phyloP scores from a whole-genome alignment of 257 asterid species.

The Salvia splendens region DNA sequence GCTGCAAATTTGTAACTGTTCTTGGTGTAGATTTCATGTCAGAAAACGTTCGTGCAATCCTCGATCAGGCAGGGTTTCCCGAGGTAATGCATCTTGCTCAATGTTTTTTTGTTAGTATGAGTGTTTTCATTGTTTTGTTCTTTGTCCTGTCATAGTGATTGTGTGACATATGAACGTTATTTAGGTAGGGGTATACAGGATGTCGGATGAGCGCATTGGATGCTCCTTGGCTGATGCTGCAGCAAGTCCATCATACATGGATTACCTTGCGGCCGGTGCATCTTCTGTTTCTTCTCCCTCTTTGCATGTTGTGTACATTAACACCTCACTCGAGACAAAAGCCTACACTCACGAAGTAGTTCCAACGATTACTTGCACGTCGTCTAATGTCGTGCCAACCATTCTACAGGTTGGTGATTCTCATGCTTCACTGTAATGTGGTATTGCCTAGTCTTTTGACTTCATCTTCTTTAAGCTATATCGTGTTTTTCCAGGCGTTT shows the following conservation, averaged over 20 bases:
- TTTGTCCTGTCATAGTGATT: background rate
- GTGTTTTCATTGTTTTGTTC: background rate
- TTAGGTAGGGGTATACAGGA: slow-evolving; percentile 93
- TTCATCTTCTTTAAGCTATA: slow-evolving; percentile 19
- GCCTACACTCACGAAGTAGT: slow-evolving; percentile 93
- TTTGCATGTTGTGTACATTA: slow-evolving; percentile 88
- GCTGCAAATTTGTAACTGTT: slow-evolving; percentile 82
- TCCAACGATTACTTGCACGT: slow-evolving; percentile 96
- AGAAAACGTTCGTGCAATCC: slow-evolving; percentile 95
- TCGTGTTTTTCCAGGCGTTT: slow-evolving; percentile 63
- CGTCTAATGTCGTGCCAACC: slow-evolving; percentile 91
- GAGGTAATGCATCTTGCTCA: slow-evolving; percentile 51
- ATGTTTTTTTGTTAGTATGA: background rate
- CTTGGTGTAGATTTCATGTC: slow-evolving; percentile 99
- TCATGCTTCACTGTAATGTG: slow-evolving; percentile 8
- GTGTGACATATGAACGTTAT: slow-evolving; percentile 18
- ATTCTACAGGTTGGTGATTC: slow-evolving; percentile 68
- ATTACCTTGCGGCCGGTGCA: slow-evolving; percentile 67
- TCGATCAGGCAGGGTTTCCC: slow-evolving; percentile 91
- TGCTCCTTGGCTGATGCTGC: slow-evolving; percentile 99
- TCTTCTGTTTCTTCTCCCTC: slow-evolving; percentile 81
- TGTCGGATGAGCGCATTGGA: slow-evolving; percentile 83
- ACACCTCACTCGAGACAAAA: slow-evolving; percentile 92
- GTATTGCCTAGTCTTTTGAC: background rate
- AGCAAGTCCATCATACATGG: slow-evolving; percentile 80